These are phyloP conservation scores for Dactylellina leptospora DNA, from an alignment of 2,329 filamentous ascomycete species.

Conservation along the genomic window DNA sequence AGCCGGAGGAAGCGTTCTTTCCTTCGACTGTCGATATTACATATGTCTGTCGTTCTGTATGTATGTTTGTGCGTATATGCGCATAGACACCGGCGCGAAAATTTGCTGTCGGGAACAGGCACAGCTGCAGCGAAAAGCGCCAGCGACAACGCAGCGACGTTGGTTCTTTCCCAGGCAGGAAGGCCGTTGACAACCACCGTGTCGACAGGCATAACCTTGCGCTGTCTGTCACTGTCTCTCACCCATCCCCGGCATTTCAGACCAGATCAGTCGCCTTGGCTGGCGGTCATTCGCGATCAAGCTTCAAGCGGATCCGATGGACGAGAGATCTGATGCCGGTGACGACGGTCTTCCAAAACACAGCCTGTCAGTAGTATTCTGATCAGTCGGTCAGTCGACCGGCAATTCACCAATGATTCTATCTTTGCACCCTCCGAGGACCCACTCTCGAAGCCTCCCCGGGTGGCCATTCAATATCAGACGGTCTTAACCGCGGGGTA, in stretches of 20 bases:
- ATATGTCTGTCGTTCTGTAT: not conserved
- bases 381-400: not conserved
- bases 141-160: not conserved
- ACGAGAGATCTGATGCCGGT: slow-evolving; percentile 25
- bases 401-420: slow-evolving; percentile 8
- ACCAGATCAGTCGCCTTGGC: too few relatives aligned
- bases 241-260: too few relatives aligned
- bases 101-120: too few relatives aligned
- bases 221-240: not conserved
- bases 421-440: not conserved
- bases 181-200: slow-evolving; percentile 11
- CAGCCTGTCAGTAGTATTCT: slow-evolving; percentile 14
- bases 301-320: not conserved
- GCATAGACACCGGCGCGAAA: not conserved
- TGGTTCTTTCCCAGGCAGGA: too few relatives aligned
- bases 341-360: slow-evolving; percentile 21
- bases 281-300: too few relatives aligned
- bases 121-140: not conserved
- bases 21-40: too few relatives aligned
- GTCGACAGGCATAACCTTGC: slow-evolving; percentile 32
- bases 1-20: not conserved
- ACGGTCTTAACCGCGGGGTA: not conserved
- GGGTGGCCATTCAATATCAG: not conserved
- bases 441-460: not conserved
- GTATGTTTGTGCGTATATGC: not conserved